Conservation (phyloP, 345 rosid species). For the Erysimum cheiranthoides region DNA sequence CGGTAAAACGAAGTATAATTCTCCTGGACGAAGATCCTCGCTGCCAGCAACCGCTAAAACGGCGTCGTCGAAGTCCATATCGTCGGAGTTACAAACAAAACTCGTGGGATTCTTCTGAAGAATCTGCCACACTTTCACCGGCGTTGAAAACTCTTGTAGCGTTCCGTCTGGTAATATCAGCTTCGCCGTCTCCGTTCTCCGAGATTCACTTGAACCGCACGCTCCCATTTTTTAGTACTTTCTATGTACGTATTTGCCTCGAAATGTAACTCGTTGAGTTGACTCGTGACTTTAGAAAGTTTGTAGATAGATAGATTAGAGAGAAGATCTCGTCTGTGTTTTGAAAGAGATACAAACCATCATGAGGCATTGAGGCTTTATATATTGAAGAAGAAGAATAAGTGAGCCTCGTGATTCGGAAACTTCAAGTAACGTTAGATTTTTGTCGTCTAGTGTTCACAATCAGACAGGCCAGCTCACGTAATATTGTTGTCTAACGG, state of each 20-base stretch:
- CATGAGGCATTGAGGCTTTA: constrained; percentile 12
- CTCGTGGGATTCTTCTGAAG: constrained; percentile 61
- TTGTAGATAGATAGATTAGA: constrained; percentile 22
- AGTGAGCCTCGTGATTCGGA: constrained; percentile 42
- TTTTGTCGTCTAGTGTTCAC: constrained; percentile 34
- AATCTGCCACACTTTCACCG: constrained; percentile 79
- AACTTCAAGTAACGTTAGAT: constrained; percentile 31
- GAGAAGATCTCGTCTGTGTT: constrained; percentile 40
- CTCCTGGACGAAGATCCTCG: constrained; percentile 84
- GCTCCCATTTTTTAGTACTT: constrained; percentile 59
- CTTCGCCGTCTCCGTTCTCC: constrained; percentile 79
- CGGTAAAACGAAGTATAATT: constrained; percentile 84
- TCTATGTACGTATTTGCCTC: neutral
- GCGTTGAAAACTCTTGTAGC: constrained; percentile 75
- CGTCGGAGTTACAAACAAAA: constrained; percentile 93
- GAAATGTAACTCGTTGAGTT: neutral
- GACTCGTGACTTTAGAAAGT: constrained; percentile 17
- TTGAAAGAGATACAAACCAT: constrained; percentile 22
- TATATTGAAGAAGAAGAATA: constrained; percentile 19
- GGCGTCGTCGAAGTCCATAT: constrained; percentile 91
- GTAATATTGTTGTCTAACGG: constrained; percentile 22
- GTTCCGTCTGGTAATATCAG: constrained; percentile 77
- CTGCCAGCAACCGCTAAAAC: constrained; percentile 61
- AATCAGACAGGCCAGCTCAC: constrained; percentile 41
- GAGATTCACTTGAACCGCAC: constrained; percentile 76